Base-by-base conservation (phyloP, 2,329 filamentous ascomycete species). In the Curvularia hawaiiensis region DNA sequence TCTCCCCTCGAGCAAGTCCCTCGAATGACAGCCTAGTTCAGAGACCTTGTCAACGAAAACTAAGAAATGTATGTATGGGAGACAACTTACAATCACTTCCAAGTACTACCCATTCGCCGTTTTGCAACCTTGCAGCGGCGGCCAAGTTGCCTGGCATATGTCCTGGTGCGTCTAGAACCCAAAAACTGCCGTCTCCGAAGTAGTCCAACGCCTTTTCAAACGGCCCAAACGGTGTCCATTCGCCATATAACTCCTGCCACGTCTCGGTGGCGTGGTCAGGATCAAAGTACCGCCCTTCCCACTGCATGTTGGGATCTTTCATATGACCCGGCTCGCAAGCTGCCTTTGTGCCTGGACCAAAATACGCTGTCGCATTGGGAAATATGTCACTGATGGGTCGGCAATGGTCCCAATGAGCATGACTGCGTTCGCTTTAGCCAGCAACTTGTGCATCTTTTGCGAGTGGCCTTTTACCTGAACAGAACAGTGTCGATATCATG, bases 131-230 rank as follows among this genome's bases (percentile, higher is more conserved):
- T 14, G 70, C 71, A 9, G 67, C 69, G 1, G 70, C 72, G 43
- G 70, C 68, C 33, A 84, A 62, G 69, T 79, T 76, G 14, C 77
- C 69, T 44, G 74, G 64, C 70, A 76, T 72, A 62, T 73, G 76
- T 22, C 75, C 75, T 2, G 74, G 75, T 14, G 73, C 74, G 22
- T 76, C 71, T 9, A 77, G 69, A 8, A 77, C 52, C 75, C 73
- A 76, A 43, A 77, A 75, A 49, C 73, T 70, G 50, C 78, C 67
- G 69, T 81, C 71, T 52, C 73, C 73, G 43, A 77, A 77, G 41
- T 68, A 75, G 46, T 77, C 71, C 55, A 74, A 51, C 11, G 75
- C 74, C 40, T 65, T 67, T 14, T 75, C 67, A 46, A 77, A 77
- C 0, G 73, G 69, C 1, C 74, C 75, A 53, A 77, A 74, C 0